Conservation (phyloP, 1,284 basidiomycete genomes). For the Amylostereum chailletii region DNA sequence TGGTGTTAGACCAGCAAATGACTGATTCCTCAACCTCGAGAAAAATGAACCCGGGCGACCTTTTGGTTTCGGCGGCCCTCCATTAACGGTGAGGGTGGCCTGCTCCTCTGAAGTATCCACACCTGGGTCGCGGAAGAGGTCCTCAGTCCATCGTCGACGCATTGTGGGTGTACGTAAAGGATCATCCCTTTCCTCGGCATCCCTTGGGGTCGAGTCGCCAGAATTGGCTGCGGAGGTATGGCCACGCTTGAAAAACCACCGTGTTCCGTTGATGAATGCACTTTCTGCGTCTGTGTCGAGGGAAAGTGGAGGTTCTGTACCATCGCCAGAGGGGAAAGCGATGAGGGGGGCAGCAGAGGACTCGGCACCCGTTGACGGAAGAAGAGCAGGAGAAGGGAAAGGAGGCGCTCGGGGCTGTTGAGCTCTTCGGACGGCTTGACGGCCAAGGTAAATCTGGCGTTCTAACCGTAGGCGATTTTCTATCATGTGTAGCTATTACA, state of each 20-base stretch:
- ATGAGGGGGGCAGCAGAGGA: conserved; percentile 7
- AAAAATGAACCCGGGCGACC: neutral
- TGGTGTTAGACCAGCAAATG: neutral
- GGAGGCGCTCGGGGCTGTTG: conserved; percentile 23
- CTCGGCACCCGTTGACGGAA: conserved; percentile 16
- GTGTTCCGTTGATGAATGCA: conserved; percentile 32
- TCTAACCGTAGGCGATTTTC: conserved; percentile 77
- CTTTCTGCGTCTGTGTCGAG: conserved; percentile 46
- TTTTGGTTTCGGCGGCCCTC: neutral
- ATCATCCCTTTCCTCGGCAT: conserved; percentile 22
- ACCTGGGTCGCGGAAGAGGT: conserved; percentile 26
- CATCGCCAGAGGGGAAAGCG: conserved; percentile 17
- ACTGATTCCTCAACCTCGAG: neutral
- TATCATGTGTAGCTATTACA: conserved; percentile 76
- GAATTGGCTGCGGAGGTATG: conserved; percentile 17
- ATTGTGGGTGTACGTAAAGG: conserved; percentile 30
- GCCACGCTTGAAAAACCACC: conserved; percentile 35
- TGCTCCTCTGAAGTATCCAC: conserved; percentile 7
- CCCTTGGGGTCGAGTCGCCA: conserved; percentile 18
- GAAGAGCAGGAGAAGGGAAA: conserved; percentile 16
- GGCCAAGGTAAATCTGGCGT: conserved; percentile 75
- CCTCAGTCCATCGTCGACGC: conserved; percentile 38
- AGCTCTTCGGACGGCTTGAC: conserved; percentile 60
- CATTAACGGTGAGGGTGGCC: conserved; percentile 9
- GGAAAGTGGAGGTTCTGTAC: conserved; percentile 41